Conservation (phyloP, 1,139 yeast genomes). For the Komagataea norvegica region DNA sequence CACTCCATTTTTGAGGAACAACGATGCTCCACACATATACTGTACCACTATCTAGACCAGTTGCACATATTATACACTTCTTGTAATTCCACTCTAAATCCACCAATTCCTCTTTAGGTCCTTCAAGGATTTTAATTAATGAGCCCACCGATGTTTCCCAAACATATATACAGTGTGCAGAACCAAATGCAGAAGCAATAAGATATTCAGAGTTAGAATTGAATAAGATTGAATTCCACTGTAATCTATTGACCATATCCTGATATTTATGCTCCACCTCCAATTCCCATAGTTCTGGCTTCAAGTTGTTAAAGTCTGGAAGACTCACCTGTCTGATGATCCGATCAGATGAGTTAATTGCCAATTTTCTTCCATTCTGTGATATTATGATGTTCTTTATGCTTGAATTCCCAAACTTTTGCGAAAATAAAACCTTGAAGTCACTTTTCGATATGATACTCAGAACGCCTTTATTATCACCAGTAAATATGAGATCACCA, state of each 20-base stretch:
- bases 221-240: conserved; percentile 82
- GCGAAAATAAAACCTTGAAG: conserved; percentile 40
- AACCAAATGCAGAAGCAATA: conserved; percentile 84
- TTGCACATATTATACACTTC: conserved; percentile 75
- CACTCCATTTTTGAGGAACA: conserved; percentile 93
- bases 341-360: conserved; percentile 78
- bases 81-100: conserved; percentile 84
- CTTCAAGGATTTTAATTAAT: conserved; percentile 81
- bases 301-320: conserved; percentile 36
- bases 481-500: conserved; percentile 46
- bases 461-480: conserved; percentile 78
- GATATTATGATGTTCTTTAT: conserved; percentile 69
- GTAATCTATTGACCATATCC: conserved; percentile 82
- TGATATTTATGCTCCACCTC: conserved; percentile 81
- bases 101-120: conserved; percentile 79
- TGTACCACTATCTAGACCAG: conserved; percentile 82
- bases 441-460: conserved; percentile 37
- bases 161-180: conserved; percentile 81
- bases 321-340: conserved; percentile 66
- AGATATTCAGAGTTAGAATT: conserved; percentile 75
- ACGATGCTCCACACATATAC: conserved; percentile 80
- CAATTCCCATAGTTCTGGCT: conserved; percentile 39
- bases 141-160: conserved; percentile 94
- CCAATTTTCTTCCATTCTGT: conserved; percentile 62
- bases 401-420: conserved; percentile 60